Conservation (phyloP, 345 rosid genomes). For the Turnera subulata region DNA sequence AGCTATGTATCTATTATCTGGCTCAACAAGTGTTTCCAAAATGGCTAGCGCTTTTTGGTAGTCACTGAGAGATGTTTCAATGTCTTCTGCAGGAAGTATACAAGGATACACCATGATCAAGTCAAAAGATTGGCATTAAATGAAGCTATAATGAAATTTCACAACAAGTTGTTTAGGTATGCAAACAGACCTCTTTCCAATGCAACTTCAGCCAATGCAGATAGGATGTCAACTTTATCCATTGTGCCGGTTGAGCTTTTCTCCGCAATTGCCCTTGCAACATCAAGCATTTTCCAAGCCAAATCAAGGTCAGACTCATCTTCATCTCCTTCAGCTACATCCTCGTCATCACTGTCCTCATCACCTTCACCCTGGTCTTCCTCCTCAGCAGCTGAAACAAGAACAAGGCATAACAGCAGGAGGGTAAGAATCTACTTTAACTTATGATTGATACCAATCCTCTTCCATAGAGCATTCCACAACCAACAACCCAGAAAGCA, state of each 20-base stretch:
- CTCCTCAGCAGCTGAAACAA: constrained; percentile 36
- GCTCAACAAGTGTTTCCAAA: constrained; percentile 73
- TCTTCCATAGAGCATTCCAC: no score
- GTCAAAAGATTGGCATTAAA: background rate
- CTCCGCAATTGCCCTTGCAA: constrained; percentile 85
- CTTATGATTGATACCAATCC: no score
- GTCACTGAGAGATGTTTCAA: constrained; percentile 85
- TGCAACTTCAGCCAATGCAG: constrained; percentile 78
- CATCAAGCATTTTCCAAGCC: constrained; percentile 95
- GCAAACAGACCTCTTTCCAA: constrained; percentile 73
- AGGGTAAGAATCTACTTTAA: background rate
- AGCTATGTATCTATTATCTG: constrained; percentile 77
- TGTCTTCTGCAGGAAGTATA: constrained; percentile 59
- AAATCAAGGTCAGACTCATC: constrained; percentile 90
- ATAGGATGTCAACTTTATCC: constrained; percentile 83
- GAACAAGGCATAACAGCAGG: constrained; percentile 3
- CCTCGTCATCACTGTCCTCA: constrained; percentile 53
- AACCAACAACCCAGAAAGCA: no score
- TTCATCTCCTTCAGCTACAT: constrained; percentile 68
- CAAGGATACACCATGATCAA: constrained; percentile 1
- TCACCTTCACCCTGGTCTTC: constrained; percentile 39
- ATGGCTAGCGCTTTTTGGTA: constrained; percentile 69
- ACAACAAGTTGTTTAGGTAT: constrained; percentile 9
- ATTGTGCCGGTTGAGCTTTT: constrained; percentile 53
- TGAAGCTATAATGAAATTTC: background rate